Conservation (phyloP, 2,329 filamentous ascomycete genomes). For the Ceratocystis colombiana region DNA sequence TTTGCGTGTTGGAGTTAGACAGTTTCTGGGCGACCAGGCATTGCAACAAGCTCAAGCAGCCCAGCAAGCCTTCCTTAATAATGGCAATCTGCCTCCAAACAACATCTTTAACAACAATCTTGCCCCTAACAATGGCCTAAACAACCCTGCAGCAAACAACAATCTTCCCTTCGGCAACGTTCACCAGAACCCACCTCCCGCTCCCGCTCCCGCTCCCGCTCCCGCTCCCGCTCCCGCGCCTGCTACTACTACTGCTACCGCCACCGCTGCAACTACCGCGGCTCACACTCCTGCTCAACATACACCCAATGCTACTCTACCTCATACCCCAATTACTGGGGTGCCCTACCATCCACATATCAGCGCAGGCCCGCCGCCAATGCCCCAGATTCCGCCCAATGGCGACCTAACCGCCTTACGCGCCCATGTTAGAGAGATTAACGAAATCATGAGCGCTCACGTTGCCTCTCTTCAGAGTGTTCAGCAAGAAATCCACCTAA, state of each 20-base stretch:
- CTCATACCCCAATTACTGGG: constrained; percentile 12
- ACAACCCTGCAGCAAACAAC: constrained; percentile 7
- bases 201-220: not conserved
- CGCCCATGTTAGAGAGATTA: constrained; percentile 28
- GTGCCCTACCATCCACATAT: not conserved
- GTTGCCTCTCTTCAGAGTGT: constrained; percentile 41
- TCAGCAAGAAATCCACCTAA: constrained; percentile 56
- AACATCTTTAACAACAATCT: constrained; percentile 19
- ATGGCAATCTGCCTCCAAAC: constrained; percentile 19
- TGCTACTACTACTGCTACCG: not conserved
- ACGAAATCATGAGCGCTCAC: constrained; percentile 25
- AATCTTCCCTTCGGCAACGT: constrained; percentile 9
- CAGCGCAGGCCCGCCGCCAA: constrained; percentile 1
- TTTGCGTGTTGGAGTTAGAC: constrained; percentile 29
- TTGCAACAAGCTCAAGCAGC: constrained; percentile 24
- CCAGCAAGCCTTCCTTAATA: constrained; percentile 21
- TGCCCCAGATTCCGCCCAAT: constrained; percentile 13
- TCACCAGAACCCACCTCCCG: constrained; percentile 7
- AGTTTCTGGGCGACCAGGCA: constrained; percentile 30
- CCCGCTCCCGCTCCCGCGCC: not conserved
- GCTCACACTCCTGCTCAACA: constrained; percentile 5
- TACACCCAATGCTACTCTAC: constrained; percentile 11
- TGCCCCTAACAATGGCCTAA: constrained; percentile 3
- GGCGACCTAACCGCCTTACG: constrained; percentile 27
- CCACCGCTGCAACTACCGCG: not conserved